These are phyloP conservation scores for Zygoascus hellenicus DNA, from an alignment of 1,139 yeast genomes.

Conservation along the genomic window DNA sequence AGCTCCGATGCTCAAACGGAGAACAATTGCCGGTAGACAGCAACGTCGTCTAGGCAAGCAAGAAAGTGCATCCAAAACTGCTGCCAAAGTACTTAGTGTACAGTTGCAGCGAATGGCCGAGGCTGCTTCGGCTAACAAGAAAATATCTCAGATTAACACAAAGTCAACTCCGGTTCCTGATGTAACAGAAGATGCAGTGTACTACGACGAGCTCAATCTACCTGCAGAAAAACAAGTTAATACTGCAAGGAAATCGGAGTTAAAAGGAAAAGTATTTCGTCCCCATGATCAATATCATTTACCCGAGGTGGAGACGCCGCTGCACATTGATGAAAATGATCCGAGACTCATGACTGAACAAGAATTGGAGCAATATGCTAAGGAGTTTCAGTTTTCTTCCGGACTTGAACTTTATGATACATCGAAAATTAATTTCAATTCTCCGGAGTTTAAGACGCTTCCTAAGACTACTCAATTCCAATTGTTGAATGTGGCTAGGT, in stretches of 20 bases:
- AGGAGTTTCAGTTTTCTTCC: slow-evolving; percentile 56
- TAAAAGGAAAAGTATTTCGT: slow-evolving; percentile 14
- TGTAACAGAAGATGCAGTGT: slow-evolving; percentile 22
- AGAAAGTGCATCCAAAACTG: slow-evolving; percentile 67
- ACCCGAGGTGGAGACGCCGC: slow-evolving; percentile 55
- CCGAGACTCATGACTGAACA: slow-evolving; percentile 68
- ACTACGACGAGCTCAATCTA: slow-evolving; percentile 26
- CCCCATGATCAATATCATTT: slow-evolving; percentile 72
- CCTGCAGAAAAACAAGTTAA: slow-evolving; percentile 13
- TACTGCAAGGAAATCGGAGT: not conserved
- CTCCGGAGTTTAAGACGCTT: slow-evolving; percentile 33
- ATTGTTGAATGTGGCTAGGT: slow-evolving; percentile 72
- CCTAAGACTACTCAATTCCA: slow-evolving; percentile 87
- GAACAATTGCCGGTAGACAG: slow-evolving; percentile 64
- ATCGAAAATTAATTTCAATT: slow-evolving; percentile 35
- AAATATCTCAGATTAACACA: slow-evolving; percentile 13
- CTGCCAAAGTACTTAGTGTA: slow-evolving; percentile 71
- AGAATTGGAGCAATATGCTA: slow-evolving; percentile 58
- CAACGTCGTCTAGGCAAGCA: slow-evolving; percentile 70
- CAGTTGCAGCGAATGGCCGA: slow-evolving; percentile 62
- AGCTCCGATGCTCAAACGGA: slow-evolving; percentile 77
- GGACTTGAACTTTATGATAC: slow-evolving; percentile 29
- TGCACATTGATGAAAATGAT: slow-evolving; percentile 43
- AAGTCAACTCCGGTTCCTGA: slow-evolving; percentile 27
- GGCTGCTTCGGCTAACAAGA: slow-evolving; percentile 14